These are phyloP conservation scores for Jamesozyma jinghongensis DNA, from an alignment of 805 yeast species.

Conservation along the genomic window DNA sequence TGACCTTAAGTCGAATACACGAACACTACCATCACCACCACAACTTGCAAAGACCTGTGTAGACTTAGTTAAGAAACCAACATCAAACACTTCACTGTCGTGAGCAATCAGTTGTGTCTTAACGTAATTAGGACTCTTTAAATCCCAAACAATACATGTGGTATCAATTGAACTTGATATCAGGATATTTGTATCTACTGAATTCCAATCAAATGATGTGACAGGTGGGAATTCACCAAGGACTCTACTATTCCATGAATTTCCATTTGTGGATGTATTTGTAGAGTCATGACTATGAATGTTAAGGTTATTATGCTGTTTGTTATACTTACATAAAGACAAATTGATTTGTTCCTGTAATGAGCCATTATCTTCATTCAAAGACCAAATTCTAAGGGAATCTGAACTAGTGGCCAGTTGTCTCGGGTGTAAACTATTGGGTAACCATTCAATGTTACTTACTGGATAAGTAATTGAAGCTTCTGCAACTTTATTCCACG, in stretches of 20 bases:
- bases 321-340: constrained; percentile 36
- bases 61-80: constrained; percentile 66
- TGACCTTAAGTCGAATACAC: constrained; percentile 83
- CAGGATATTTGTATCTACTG: constrained; percentile 53
- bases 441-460: constrained; percentile 29
- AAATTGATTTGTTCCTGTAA: constrained; percentile 36
- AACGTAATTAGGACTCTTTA: constrained; percentile 42
- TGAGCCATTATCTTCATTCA: constrained; percentile 19
- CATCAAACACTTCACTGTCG: constrained; percentile 92
- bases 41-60: constrained; percentile 76
- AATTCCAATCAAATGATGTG: constrained; percentile 91
- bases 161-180: constrained; percentile 90
- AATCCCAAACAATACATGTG: constrained; percentile 95
- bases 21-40: constrained; percentile 89
- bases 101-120: constrained; percentile 94
- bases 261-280: background rate
- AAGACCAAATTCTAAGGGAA: constrained; percentile 27
- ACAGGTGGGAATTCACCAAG: constrained; percentile 61
- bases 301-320: constrained; percentile 25
- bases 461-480: constrained; percentile 26
- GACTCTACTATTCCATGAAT: constrained; percentile 1
- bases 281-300: constrained; percentile 28
- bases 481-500: constrained; percentile 56
- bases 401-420: constrained; percentile 31
- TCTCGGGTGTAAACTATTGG: constrained; percentile 20